Evolutionary conservation across 176 grass and related monocot species (phyloP).

Genomic region (Phoenix roebelenii): DNA sequence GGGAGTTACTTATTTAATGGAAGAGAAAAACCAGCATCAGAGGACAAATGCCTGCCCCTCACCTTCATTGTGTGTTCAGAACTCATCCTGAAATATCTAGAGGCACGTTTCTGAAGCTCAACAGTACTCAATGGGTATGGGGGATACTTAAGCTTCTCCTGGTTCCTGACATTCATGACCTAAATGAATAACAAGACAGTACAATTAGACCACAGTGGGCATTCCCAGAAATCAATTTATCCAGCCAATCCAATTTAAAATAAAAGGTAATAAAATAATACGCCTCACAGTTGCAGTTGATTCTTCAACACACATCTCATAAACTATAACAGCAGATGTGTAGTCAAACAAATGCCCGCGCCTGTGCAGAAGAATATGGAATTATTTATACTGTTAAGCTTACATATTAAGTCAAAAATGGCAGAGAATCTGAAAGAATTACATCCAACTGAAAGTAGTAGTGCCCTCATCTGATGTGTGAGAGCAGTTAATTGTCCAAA

Average conservation of each 20-base stretch:
- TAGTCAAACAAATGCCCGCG: constrained; percentile 92
- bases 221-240: constrained; percentile 5
- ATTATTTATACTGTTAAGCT: no score
- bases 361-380: constrained; percentile 35
- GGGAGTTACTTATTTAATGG: no score
- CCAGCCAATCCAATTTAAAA: neutral
- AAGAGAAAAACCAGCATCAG: no score
- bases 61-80: constrained; percentile 98
- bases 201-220: neutral
- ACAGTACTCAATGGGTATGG: constrained; percentile 92
- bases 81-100: constrained; percentile 96
- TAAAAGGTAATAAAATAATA: neutral
- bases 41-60: neutral
- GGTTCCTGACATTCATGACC: constrained; percentile 75
- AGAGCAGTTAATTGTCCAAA: constrained; percentile 96
- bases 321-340: constrained; percentile 57
- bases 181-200: constrained; percentile 5
- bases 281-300: constrained; percentile 74
- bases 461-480: constrained; percentile 91
- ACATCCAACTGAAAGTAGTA: constrained; percentile 77
- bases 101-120: constrained; percentile 96
- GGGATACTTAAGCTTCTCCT: constrained; percentile 92
- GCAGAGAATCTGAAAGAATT: constrained; percentile 15
- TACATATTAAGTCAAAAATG: no score
- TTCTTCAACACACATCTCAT: constrained; percentile 93